phyloP scores from a whole-genome alignment of 108 stramenopile species.

The Nitzschia sp. region DNA sequence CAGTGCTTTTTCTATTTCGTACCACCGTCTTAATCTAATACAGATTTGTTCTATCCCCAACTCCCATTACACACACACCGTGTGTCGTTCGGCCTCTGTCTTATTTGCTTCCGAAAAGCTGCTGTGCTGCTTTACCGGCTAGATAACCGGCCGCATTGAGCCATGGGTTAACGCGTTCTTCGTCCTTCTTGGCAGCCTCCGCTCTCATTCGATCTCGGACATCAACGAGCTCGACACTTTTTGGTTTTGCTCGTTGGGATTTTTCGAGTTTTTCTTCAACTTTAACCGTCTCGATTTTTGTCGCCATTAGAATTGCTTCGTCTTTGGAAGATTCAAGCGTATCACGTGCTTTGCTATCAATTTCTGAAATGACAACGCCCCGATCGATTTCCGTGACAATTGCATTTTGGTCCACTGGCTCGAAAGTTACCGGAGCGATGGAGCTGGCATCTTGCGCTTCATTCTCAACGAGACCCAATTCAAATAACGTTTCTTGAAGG shows the following conservation, averaged over 20 bases:
- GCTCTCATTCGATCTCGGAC: slow-evolving; percentile 15
- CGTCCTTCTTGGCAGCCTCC: not conserved
- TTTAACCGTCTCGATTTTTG: not conserved
- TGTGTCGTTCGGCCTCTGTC: not conserved
- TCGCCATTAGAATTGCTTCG: not conserved
- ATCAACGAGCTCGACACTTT: not conserved
- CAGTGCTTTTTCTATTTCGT: too few species aligned
- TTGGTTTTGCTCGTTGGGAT: not conserved
- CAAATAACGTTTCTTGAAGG: slow-evolving; percentile 34
- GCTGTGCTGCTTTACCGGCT: slow-evolving; percentile 7
- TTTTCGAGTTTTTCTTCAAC: not conserved
- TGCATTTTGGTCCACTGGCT: not conserved
- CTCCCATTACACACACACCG: too few species aligned
- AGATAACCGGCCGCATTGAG: slow-evolving; percentile 5
- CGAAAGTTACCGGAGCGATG: not conserved
- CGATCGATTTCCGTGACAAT: not conserved
- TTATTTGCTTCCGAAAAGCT: not conserved
- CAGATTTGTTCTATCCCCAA: too few species aligned
- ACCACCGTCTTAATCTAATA: too few species aligned
- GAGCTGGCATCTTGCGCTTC: not conserved
- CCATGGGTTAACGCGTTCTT: slow-evolving; percentile 5
- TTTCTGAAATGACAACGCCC: not conserved
- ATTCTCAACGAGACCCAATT: slow-evolving; percentile 2
- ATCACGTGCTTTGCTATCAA: not conserved
- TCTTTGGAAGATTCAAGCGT: not conserved